Evolutionary conservation across 176 grass and related monocot species (phyloP), one percentile per base, ranked within the genome.

Genomic region (Oryza meyeriana): DNA sequence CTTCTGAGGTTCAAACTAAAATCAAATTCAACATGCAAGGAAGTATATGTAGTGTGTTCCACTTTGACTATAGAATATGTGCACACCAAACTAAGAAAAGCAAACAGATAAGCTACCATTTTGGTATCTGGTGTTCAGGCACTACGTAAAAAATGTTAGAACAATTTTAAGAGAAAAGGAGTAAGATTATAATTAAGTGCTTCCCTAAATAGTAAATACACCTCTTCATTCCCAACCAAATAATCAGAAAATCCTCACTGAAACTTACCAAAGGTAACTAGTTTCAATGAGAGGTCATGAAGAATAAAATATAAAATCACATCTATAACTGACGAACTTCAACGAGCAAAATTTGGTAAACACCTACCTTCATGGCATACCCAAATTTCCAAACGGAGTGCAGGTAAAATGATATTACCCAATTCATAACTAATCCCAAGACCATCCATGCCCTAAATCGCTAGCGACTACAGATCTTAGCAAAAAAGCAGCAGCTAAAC

Each of bases 221-320:
- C 12, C 10, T 6, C 17, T 39, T 17, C 58, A 16, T 38, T 76
- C 74, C 30, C 20, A 28, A 65, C 4, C 9, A 71, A 22, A 24
- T 30, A 38, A 76, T 63, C 45, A 81, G 52, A 62, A 76, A 48
- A 42, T 67, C 48, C 4, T 75, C 61, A 69, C 14, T 27, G 52
- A 30, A 83, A 39, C 36, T n/a, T 63, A 30, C 52, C 24, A 45
- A 80, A 81, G 71, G 47, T 45, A 48, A 81, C 16, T 12, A 27
- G 14, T 25, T 22, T 40, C 8, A 22, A 8, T 75, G 28, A 57
- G 27, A 81, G 28, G 17, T 65, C 10, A 72, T 12, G 4, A 59
- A 11, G 20, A 25, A 59, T 25, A 59, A 25, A 24, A 59, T 10
- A 79, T 58, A 33, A 68, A 57, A 58, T 28, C 47, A 61, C 13